Percentiles rank a stretch among this genome's conserved stretches.
Evolutionary conservation across 2,329 filamentous ascomycete species (phyloP).

Genomic region (Pseudocercospora fijiensis): DNA sequence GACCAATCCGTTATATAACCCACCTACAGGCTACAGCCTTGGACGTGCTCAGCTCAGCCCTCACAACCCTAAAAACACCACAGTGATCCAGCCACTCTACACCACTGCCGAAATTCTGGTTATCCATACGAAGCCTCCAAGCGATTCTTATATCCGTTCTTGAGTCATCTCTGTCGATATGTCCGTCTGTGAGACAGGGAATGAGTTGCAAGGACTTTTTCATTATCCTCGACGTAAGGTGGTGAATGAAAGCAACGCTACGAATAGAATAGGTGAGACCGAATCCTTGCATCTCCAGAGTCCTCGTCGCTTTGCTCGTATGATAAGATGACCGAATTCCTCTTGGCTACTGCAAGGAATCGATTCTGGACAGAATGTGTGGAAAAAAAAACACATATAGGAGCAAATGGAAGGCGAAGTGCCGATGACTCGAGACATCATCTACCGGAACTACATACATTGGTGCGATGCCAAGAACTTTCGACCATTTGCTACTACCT

Average conservation of each 20-base stretch:
- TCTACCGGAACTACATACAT: background rate
- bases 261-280: no score
- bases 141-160: background rate
- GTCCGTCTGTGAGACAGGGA: background rate
- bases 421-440: background rate
- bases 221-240: background rate
- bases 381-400: background rate
- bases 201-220: background rate
- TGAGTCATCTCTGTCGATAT: background rate
- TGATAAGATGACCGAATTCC: background rate
- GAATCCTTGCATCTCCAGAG: no score
- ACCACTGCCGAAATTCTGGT: slow-evolving; percentile 9
- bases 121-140: background rate
- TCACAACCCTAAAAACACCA: slow-evolving; percentile 13
- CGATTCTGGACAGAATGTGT: background rate
- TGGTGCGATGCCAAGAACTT: background rate
- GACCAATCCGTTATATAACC: background rate
- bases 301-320: no score
- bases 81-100: slow-evolving; percentile 13
- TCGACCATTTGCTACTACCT: background rate
- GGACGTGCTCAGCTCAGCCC: background rate
- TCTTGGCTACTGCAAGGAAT: background rate
- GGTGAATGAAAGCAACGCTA: background rate
- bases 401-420: background rate
- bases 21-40: background rate